Evolutionary conservation across 257 asterid genomes (phyloP), one percentile per base, ranked within the genome.

Genomic region (Solanum sitiens): DNA sequence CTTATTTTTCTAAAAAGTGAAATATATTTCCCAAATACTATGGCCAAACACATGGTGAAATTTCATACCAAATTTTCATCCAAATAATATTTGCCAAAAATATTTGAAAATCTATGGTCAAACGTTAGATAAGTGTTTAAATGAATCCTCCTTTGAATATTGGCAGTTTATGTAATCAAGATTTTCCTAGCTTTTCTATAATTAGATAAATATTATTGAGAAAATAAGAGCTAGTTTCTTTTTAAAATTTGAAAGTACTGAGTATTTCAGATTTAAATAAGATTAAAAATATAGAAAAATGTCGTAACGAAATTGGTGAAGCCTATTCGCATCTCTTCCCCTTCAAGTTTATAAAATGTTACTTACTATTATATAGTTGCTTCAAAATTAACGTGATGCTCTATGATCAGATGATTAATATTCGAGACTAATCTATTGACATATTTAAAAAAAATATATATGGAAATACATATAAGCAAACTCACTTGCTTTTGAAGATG

Each of bases 401-500:
- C 0, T 59, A 12, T 59, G 12, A 1, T 53, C 10, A 53, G 7
- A 53, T 59, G 5, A 50, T 50, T 50, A 50, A 50, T 16, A 45
- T 45, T 50, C 1, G 27, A 61, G 68, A 61, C 13, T 61, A 21
- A 0, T 8, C 45, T 18, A 45, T 15, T 25, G 27, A 27, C 40
- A 44, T 25, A 77, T 8, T 44, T 27, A 27, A 2, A 47, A 1
- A 27, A 25, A 42, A 25, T 0, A 33, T 3, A 23, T 42, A 7
- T 15, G 8, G 14, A 0, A 79, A 15, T 45, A 25, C n/a, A 9
- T 47, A 40, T 27, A 45, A 27, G 18, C 18, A 23, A 0, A 82
- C 90, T 86, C 87, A 92, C 95, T 91, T 91, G 91, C 91, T 93
- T 93, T 84, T 92, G 94, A 88, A 92, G 94, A 90, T 87, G 84